A percentile compares a stretch with the other conserved stretches of the same genome.
phyloP scores from a whole-genome alignment of 805 yeast species.

The Candida loeiensis region DNA sequence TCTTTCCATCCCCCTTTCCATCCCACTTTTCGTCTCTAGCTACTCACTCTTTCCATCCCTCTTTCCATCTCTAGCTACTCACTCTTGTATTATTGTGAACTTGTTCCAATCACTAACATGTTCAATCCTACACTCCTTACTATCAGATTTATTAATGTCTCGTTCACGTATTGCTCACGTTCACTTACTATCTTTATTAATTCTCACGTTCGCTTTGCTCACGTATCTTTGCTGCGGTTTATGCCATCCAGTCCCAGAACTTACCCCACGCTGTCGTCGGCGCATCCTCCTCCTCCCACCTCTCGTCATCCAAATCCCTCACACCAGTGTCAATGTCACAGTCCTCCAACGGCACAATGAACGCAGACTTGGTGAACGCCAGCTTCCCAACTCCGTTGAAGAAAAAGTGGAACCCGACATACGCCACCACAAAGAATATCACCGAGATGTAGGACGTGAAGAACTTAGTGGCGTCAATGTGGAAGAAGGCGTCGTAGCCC shows the following conservation, averaged over 20 bases:
- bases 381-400: conserved; percentile 39
- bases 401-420: conserved; percentile 52
- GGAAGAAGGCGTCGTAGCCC: conserved; percentile 65
- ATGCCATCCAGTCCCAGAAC: conserved; percentile 46
- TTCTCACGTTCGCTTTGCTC: too few relatives aligned
- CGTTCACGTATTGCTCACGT: too few relatives aligned
- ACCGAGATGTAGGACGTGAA: conserved; percentile 71
- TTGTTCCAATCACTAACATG: background rate
- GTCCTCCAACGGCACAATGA: conserved; percentile 49
- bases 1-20: too few relatives aligned
- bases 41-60: too few relatives aligned
- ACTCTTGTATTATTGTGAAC: too few relatives aligned
- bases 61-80: too few relatives aligned
- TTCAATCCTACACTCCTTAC: background rate
- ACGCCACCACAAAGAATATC: conserved; percentile 53
- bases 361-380: conserved; percentile 34
- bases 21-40: too few relatives aligned
- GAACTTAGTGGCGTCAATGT: conserved; percentile 52
- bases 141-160: background rate
- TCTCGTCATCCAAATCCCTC: conserved; percentile 56
- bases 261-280: conserved; percentile 54
- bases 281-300: conserved; percentile 52
- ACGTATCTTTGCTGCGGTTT: too few relatives aligned
- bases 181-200: too few relatives aligned
- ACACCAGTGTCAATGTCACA: conserved; percentile 69